These are phyloP conservation scores for Leptographium procerum DNA, from an alignment of 2,329 filamentous ascomycete genomes.

Conservation along the genomic window DNA sequence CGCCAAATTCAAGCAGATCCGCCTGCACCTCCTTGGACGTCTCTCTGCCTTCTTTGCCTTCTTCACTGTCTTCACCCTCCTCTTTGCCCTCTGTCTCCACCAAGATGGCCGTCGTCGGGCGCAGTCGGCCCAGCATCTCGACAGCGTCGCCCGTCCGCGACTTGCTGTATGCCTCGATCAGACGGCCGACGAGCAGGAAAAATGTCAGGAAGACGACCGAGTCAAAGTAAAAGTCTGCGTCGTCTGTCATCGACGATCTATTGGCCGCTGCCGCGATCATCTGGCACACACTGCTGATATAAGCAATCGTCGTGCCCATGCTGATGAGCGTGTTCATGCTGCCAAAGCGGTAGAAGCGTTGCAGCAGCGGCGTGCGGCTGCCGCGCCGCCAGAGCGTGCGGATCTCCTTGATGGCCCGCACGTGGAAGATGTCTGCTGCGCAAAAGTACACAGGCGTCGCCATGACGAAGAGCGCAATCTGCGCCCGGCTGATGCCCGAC, in stretches of 20 bases:
- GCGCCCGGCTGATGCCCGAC: slow-evolving; percentile 61
- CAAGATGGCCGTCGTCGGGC: slow-evolving; percentile 65
- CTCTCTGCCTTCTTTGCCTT: background rate
- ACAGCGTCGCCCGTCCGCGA: slow-evolving; percentile 82
- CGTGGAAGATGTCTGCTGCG: slow-evolving; percentile 76
- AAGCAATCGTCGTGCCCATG: slow-evolving; percentile 77
- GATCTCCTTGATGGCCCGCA: slow-evolving; percentile 67
- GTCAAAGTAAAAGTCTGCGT: slow-evolving; percentile 68
- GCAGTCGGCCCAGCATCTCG: slow-evolving; percentile 63
- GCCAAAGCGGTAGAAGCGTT: slow-evolving; percentile 81
- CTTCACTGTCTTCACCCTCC: background rate
- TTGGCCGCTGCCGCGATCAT: slow-evolving; percentile 52
- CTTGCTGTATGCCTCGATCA: slow-evolving; percentile 84
- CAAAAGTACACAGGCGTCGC: slow-evolving; percentile 82
- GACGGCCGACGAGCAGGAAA: slow-evolving; percentile 65
- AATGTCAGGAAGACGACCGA: slow-evolving; percentile 86
- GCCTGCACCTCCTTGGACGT: slow-evolving; percentile 30
- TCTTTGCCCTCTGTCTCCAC: slow-evolving; percentile 26
- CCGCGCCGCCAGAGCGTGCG: slow-evolving; percentile 63
- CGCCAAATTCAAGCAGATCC: slow-evolving; percentile 64
- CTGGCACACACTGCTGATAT: slow-evolving; percentile 69
- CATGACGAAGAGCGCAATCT: slow-evolving; percentile 70
- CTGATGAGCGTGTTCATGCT: slow-evolving; percentile 96
- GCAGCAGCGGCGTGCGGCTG: slow-evolving; percentile 60
- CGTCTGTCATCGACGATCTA: slow-evolving; percentile 26